A percentile compares a stretch with the other conserved stretches of the same genome.
Evolutionary conservation across 2,329 filamentous ascomycete genomes (phyloP).

Genomic region (Microsporum ferrugineum): DNA sequence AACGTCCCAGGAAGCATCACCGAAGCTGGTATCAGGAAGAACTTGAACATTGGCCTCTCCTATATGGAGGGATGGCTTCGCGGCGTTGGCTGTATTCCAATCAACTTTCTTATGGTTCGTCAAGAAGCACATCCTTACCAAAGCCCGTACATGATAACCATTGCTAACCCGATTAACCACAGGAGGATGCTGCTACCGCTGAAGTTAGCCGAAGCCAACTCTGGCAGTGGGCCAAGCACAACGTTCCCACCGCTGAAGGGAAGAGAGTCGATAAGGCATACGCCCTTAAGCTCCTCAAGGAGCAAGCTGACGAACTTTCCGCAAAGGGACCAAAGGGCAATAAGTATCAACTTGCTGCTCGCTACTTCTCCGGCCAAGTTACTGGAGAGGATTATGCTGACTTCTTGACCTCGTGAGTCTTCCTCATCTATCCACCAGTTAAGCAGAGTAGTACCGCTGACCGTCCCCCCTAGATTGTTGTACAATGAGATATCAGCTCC

Average conservation of each 20-base stretch:
- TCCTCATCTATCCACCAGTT: background rate
- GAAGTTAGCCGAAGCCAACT: constrained; percentile 91
- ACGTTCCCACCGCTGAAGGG: constrained; percentile 68
- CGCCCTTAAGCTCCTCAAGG: constrained; percentile 71
- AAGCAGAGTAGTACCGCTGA: constrained; percentile 8
- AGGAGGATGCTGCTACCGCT: constrained; percentile 88
- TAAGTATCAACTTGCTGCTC: constrained; percentile 79
- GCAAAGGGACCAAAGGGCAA: constrained; percentile 71
- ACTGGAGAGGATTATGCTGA: constrained; percentile 97
- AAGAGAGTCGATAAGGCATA: constrained; percentile 90
- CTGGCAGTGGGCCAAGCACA: constrained; percentile 84
- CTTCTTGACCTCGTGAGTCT: constrained; percentile 71
- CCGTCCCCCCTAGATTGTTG: constrained; percentile 47
- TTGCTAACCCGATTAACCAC: constrained; percentile 6
- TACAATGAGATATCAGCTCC: constrained; percentile 79
- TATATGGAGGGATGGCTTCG: constrained; percentile 99
- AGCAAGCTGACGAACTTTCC: constrained; percentile 66
- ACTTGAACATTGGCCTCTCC: constrained; percentile 86
- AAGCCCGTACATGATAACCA: background rate
- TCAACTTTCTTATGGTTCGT: constrained; percentile 82
- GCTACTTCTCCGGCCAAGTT: constrained; percentile 87
- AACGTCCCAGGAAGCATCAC: constrained; percentile 88
- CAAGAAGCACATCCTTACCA: background rate
- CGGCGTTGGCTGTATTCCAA: constrained; percentile 88
- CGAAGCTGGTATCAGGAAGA: constrained; percentile 92